Evolutionary conservation across 805 yeast species (phyloP), one percentile per base, ranked within the genome.

Genomic region (Priceomyces carsonii): DNA sequence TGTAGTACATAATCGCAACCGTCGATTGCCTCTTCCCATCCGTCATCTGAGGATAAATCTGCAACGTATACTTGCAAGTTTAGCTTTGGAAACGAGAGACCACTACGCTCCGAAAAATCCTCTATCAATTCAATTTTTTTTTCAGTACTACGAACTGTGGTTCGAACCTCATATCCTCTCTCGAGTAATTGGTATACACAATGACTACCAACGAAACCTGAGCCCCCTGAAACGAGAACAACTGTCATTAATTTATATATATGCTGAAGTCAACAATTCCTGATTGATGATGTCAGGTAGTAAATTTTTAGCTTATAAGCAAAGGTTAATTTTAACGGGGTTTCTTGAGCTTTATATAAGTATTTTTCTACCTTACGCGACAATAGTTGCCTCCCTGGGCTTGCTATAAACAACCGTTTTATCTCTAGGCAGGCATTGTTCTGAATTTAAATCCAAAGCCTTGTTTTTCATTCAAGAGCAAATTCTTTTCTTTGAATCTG

Each of bases 121-220:
- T 13, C 33, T 32, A 36, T 32, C 29, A 16, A 16, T 6, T 23
- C 10, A 18, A 26, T 29, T 21, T 37, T 33, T 8, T 21, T 8
- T 10, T 21, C 10, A 21, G 23, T 21, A 10, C 10, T 21, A 21
- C 10, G 23, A 21, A 21, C 10, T 10, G 23, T 21, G 8, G 23
- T 21, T 21, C 23, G 23, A 21, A 21, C 23, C 8, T 8, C 8
- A 10, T 21, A 21, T 8, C 23, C 23, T 21, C 10, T 21, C 23
- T 21, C 23, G 8, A 21, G 23, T 21, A 21, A 10, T 21, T 21
- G 10, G 10, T 8, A 10, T 21, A 21, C 10, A 8, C 23, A 21
- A 21, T 21, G 8, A 10, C 23, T 10, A 8, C 23, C 23, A 8
- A 21, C 8, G 10, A 8, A 10, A 8, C 23, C 23, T 21, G 23